Conservation (phyloP, 2,329 filamentous ascomycete species). For the Microcyclospora tardicrescens region DNA sequence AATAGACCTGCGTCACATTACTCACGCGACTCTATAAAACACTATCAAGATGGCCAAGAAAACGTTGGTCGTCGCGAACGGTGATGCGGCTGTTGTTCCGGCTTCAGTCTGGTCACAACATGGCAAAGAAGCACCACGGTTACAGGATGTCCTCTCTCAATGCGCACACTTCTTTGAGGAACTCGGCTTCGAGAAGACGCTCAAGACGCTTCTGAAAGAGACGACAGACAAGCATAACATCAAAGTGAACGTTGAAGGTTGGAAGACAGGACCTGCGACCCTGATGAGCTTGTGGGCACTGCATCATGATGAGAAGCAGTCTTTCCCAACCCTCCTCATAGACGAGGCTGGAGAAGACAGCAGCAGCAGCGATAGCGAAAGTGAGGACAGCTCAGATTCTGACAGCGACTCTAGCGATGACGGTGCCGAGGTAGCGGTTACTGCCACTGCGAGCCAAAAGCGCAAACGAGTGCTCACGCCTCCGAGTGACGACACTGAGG, state of each 20-base stretch:
- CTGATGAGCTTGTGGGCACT: constrained; percentile 15
- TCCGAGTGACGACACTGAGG: constrained; percentile 2
- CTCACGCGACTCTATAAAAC: no score
- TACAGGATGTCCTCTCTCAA: constrained; percentile 14
- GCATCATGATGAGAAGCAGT: constrained; percentile 11
- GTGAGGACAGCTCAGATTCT: constrained; percentile 4
- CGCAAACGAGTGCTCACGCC: constrained; percentile 9
- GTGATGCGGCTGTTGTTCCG: no score
- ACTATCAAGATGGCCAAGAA: no score
- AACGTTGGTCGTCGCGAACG: no score
- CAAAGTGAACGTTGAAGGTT: constrained; percentile 10
- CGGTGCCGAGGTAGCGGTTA: constrained; percentile 7
- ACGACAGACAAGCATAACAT: constrained; percentile 17
- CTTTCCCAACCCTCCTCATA: constrained; percentile 7
- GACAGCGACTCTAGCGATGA: constrained; percentile 6
- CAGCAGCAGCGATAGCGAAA: constrained; percentile 4
- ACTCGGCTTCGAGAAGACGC: constrained; percentile 21
- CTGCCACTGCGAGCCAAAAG: constrained; percentile 6
- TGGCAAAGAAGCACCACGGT: background rate
- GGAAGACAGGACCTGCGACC: constrained; percentile 9
- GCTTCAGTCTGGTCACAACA: no score
- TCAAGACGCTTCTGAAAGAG: constrained; percentile 19
- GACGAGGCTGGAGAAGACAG: constrained; percentile 2
- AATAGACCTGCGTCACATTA: no score
- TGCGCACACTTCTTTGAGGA: constrained; percentile 18